Conservation (phyloP, 2,329 filamentous ascomycete genomes). For the Lecanicillium sp. region DNA sequence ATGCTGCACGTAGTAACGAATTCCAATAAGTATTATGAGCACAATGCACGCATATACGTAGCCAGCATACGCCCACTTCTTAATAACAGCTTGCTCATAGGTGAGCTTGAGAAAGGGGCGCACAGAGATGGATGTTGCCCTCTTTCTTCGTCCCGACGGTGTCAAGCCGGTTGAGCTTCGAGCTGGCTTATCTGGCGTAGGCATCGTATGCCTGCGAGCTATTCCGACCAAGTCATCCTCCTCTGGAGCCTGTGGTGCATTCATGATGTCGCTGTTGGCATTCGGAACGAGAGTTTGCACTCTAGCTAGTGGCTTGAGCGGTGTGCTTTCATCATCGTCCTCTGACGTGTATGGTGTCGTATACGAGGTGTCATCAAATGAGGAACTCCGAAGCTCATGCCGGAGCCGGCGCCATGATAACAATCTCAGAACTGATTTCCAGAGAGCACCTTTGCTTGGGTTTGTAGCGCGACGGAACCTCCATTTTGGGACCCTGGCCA, state of each 20-base stretch:
- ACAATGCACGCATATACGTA: conserved; percentile 68
- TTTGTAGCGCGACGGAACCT: conserved; percentile 59
- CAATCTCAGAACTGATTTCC: conserved; percentile 30
- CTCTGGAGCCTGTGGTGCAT: conserved; percentile 13
- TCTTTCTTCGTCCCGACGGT: conserved; percentile 57
- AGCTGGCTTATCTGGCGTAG: conserved; percentile 28
- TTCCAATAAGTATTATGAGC: conserved; percentile 58
- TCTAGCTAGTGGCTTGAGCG: conserved; percentile 7
- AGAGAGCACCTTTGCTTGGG: conserved; percentile 26
- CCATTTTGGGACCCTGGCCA: conserved; percentile 88
- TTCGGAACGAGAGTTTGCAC: conserved; percentile 22
- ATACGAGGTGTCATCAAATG: conserved; percentile 22
- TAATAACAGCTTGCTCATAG: conserved; percentile 61
- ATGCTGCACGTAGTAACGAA: conserved; percentile 61
- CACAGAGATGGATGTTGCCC: conserved; percentile 54
- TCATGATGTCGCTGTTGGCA: conserved; percentile 12
- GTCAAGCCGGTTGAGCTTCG: conserved; percentile 42
- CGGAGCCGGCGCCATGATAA: conserved; percentile 41
- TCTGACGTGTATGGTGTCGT: conserved; percentile 24
- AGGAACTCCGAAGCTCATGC: conserved; percentile 24
- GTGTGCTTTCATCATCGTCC: conserved; percentile 20
- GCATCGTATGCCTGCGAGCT: conserved; percentile 44
- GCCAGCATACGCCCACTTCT: conserved; percentile 77
- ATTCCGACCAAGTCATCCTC: conserved; percentile 13
- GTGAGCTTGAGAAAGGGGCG: conserved; percentile 76